These are phyloP conservation scores for Sphenostylis stenocarpa DNA, from an alignment of 306 rosid species.

Conservation along the genomic window DNA sequence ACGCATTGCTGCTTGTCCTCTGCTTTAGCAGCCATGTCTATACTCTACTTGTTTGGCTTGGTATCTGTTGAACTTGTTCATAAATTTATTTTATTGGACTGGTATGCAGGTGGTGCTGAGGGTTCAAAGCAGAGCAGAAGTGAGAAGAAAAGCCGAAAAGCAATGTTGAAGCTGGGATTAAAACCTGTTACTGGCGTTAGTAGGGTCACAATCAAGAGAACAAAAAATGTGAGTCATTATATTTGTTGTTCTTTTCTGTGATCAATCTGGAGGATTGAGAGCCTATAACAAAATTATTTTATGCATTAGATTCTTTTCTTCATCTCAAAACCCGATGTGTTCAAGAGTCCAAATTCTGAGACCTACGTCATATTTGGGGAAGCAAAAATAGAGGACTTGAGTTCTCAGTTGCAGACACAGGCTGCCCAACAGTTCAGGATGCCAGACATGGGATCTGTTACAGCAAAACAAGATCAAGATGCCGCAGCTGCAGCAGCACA, in stretches of 20 bases:
- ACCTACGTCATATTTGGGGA: conserved; percentile 82
- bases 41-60: conserved; percentile 15
- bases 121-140: conserved; percentile 96
- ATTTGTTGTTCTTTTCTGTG: not conserved
- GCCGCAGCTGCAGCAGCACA: conserved; percentile 48
- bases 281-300: conserved; percentile 2
- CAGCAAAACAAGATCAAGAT: conserved; percentile 58
- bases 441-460: conserved; percentile 73
- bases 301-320: conserved; percentile 64
- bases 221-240: conserved; percentile 60
- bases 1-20: not conserved
- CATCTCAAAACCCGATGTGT: conserved; percentile 92
- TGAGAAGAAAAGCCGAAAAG: conserved; percentile 97
- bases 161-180: conserved; percentile 94
- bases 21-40: not conserved
- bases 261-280: not conserved
- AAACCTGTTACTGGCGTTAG: conserved; percentile 86
- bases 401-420: conserved; percentile 86
- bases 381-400: conserved; percentile 87
- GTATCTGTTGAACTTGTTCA: not conserved
- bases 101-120: conserved; percentile 57
- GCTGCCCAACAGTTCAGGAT: conserved; percentile 93
- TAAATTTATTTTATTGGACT: conserved; percentile 1
- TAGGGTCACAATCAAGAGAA: conserved; percentile 88
- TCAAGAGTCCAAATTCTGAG: conserved; percentile 88